These are phyloP conservation scores for Aegilops speltoides DNA, from an alignment of 176 grass and related monocot species.

Conservation along the genomic window DNA sequence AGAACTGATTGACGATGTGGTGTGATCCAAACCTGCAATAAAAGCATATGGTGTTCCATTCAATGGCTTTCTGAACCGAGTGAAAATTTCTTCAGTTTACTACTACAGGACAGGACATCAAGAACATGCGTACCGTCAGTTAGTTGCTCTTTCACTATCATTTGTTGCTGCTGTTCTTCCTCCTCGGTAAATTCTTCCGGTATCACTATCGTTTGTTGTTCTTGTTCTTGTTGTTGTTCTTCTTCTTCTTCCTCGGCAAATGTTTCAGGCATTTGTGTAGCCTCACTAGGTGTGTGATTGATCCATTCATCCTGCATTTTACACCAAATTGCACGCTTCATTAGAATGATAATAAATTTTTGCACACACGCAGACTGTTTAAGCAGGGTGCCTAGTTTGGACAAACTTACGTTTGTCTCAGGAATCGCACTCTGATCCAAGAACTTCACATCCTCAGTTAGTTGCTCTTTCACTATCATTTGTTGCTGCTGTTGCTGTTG, in stretches of 20 bases:
- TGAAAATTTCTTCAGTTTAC: neutral
- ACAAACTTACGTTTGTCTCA: constrained; percentile 44
- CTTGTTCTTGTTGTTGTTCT: neutral
- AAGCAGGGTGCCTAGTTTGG: neutral
- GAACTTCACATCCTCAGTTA: neutral
- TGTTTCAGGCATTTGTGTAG: neutral
- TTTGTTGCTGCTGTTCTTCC: constrained; percentile 20
- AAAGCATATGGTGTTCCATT: constrained; percentile 1
- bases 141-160: constrained; percentile 7
- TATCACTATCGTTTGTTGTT: constrained; percentile 2
- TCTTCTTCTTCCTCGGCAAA: neutral
- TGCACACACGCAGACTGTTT: too few species aligned
- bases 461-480: constrained; percentile 12
- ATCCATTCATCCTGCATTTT: constrained; percentile 30
- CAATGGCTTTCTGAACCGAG: neutral
- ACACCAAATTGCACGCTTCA: neutral
- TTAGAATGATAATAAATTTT: neutral
- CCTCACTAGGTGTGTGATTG: neutral
- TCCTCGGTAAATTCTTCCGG: neutral
- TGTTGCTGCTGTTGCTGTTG: neutral
- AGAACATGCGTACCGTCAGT: constrained; percentile 41
- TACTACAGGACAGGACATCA: neutral
- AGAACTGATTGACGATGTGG: neutral
- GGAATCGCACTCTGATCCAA: neutral
- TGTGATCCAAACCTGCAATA: constrained; percentile 39